Percentiles rank a stretch among this genome's conserved stretches.
Conservation (phyloP, 768 basidiomycete genomes). For the Mycena rosella region DNA sequence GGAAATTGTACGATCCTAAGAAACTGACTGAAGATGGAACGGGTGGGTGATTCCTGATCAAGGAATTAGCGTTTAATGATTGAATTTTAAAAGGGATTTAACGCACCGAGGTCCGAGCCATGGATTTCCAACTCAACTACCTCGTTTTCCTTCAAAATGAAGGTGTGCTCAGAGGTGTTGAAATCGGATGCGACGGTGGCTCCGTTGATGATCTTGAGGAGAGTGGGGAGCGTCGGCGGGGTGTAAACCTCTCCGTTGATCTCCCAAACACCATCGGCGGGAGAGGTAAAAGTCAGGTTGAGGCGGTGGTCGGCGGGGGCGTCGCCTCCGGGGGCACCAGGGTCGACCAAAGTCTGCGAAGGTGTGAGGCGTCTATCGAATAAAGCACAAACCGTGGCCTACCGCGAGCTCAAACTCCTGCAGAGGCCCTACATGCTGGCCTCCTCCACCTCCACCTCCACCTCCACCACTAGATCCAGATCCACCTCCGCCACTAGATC, state of each 20-base stretch:
- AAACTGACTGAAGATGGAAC: not conserved
- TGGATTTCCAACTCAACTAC: constrained; percentile 46
- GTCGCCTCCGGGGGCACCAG: constrained; percentile 29
- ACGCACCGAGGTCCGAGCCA: constrained; percentile 36
- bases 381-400: too few relatives aligned
- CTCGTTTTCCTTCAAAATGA: constrained; percentile 51
- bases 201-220: constrained; percentile 51
- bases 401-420: constrained; percentile 13
- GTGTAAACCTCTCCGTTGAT: constrained; percentile 49
- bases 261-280: too few relatives aligned
- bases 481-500: too few relatives aligned
- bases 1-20: not conserved
- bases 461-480: not conserved
- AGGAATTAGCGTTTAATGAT: not conserved
- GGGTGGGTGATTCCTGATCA: not conserved
- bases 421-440: not conserved
- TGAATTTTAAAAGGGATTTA: not conserved
- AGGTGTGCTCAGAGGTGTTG: constrained; percentile 52
- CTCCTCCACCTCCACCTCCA: too few relatives aligned
- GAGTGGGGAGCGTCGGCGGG: constrained; percentile 36
- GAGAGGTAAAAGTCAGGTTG: constrained; percentile 13
- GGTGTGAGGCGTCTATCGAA: not conserved
- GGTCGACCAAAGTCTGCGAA: constrained; percentile 17
- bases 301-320: constrained; percentile 34
- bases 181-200: constrained; percentile 45